These are phyloP conservation scores for Thalassiosira oceanica DNA, from an alignment of 352 stramenopile genomes.

Conservation along the genomic window DNA sequence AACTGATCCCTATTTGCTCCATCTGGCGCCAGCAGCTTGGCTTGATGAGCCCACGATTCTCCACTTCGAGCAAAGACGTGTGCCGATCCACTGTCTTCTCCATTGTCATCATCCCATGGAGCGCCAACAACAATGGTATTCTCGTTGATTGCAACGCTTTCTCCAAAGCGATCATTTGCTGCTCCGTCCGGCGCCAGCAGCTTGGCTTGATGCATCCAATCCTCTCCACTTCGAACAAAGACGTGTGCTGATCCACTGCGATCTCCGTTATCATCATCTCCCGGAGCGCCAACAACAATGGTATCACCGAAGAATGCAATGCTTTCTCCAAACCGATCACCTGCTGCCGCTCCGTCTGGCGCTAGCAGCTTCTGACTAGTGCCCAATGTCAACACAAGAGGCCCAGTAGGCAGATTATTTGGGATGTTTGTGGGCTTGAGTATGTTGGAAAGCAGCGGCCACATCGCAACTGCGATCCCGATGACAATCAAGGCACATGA, in stretches of 20 bases:
- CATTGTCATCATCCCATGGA: not conserved
- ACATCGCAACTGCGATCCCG: no score
- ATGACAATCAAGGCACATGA: no score
- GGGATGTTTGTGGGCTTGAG: no score
- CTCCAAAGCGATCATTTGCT: slow-evolving; percentile 1
- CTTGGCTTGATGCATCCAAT: not conserved
- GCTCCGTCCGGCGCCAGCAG: not conserved
- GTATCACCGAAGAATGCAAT: not conserved
- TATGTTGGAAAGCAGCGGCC: no score
- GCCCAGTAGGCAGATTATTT: no score
- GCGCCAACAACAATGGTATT: slow-evolving; percentile 2
- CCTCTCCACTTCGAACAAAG: not conserved
- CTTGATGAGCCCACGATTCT: slow-evolving; percentile 1
- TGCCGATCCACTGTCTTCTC: not conserved
- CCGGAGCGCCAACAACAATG: not conserved
- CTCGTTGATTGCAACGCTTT: not conserved
- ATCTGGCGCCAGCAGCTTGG: slow-evolving; percentile 7
- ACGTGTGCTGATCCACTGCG: slow-evolving; percentile 5
- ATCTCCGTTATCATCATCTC: not conserved
- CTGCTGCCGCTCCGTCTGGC: not conserved
- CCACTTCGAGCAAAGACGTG: slow-evolving; percentile 10
- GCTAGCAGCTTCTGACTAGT: no score
- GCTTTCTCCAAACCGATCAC: slow-evolving; percentile 1
- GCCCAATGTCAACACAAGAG: no score
- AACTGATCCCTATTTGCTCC: not conserved